Evolutionary conservation across 1,139 yeast genomes (phyloP).

Genomic region (Yarrowia galli): DNA sequence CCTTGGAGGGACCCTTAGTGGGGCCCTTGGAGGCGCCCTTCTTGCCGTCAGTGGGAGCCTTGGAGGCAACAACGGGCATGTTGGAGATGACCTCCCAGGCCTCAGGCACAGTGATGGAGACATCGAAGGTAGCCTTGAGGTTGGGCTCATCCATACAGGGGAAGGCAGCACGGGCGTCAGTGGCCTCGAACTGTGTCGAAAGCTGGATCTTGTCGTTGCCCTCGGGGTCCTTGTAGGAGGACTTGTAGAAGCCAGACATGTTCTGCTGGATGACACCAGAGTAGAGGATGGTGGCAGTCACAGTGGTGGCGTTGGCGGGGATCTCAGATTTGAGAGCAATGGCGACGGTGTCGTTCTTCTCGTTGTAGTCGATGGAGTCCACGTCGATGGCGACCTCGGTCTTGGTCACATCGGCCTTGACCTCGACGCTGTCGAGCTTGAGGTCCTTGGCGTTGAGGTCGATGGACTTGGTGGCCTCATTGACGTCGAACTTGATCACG

Average conservation of each 20-base stretch:
- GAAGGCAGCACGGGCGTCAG: conserved; percentile 89
- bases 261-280: conserved; percentile 62
- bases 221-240: conserved; percentile 62
- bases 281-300: conserved; percentile 54
- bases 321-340: conserved; percentile 46
- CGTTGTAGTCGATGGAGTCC: conserved; percentile 44
- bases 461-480: conserved; percentile 51
- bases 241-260: conserved; percentile 89
- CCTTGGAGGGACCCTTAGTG: conserved; percentile 37
- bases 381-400: conserved; percentile 44
- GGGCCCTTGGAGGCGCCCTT: conserved; percentile 39
- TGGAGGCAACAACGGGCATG: conserved; percentile 67
- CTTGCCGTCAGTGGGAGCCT: conserved; percentile 46
- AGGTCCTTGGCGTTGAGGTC: conserved; percentile 46
- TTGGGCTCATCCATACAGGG: conserved; percentile 92
- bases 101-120: conserved; percentile 66
- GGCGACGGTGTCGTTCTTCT: conserved; percentile 50
- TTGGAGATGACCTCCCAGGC: conserved; percentile 75
- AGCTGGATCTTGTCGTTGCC: conserved; percentile 72
- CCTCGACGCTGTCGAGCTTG: conserved; percentile 42
- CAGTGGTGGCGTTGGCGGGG: conserved; percentile 45
- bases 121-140: conserved; percentile 77
- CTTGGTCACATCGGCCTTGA: conserved; percentile 43
- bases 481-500: conserved; percentile 57
- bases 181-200: conserved; percentile 88